Evolutionary conservation across 176 grass and related monocot species (phyloP), one percentile per base, ranked within the genome.

Genomic region (Musa itinerans): DNA sequence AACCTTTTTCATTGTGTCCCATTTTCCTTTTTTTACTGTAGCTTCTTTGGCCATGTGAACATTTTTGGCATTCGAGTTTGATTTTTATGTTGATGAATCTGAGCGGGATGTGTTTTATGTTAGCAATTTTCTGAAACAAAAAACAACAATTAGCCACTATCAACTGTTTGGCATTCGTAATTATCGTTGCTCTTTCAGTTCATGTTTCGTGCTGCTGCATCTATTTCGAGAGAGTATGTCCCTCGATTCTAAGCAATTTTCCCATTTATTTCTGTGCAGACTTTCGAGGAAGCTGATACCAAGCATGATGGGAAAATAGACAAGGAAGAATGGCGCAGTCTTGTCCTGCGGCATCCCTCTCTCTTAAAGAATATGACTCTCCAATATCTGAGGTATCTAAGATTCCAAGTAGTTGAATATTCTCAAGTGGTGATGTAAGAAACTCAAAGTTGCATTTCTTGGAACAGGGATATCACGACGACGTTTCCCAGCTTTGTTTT

Each of bases 241-340:
- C 11, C 7, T 13, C 1, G 20, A 22, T 57, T 57, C 5, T 0
- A 11, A 68, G 10, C 4, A 6, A 19, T 0, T 68, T 48, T 13
- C 16, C 5, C 5, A 7, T 43, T 34, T 16, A 15, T 68, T 43
- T 34, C 27, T 34, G 23, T 43, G 1, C 14, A 68, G 65, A 68
- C 65, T 68, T 68, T 68, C 16, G 65, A 68, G 24, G 65, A 68
- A 68, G 65, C 65, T 68, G 65, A 68, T 34, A 68, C 65, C 5
- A 68, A 68, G 25, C 65, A 68, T 48, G 65, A 68, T 34, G 65
- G 65, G 22, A 68, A 25, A 43, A 68, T 68, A 11, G 65, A 68
- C 27, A 68, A 68, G 65, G 65, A 68, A 26, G 65, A 68, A 34
- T 68, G 65, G 24, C 65, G 24, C 23, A 68, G 24, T 16, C 65